Evolutionary conservation across 352 stramenopile genomes (phyloP).

Genomic region (Globisporangium takayamanum): DNA sequence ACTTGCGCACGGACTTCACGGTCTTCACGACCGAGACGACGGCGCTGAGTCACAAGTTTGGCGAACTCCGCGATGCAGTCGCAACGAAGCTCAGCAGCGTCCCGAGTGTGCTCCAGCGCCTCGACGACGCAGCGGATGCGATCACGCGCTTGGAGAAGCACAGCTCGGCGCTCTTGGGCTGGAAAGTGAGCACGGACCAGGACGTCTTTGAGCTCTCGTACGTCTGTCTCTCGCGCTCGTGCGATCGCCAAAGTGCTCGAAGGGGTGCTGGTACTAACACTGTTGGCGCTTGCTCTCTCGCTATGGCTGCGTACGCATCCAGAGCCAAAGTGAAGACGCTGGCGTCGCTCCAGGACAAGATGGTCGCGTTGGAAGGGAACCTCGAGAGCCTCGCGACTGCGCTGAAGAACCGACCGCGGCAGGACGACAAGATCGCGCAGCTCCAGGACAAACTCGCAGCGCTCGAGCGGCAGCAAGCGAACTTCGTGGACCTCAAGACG

Average conservation of each 20-base stretch:
- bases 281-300: neutral
- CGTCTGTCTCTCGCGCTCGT: neutral
- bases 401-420: constrained; percentile 34
- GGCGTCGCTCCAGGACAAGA: constrained; percentile 43
- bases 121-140: constrained; percentile 41
- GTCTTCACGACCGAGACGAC: constrained; percentile 39
- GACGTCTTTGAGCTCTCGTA: constrained; percentile 49
- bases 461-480: constrained; percentile 46
- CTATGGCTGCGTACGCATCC: neutral
- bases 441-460: constrained; percentile 41
- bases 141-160: constrained; percentile 71
- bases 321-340: constrained; percentile 50
- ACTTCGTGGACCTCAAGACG: constrained; percentile 51
- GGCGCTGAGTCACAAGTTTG: constrained; percentile 32
- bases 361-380: constrained; percentile 50
- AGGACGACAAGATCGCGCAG: constrained; percentile 57
- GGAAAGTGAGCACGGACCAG: constrained; percentile 55
- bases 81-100: constrained; percentile 23
- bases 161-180: constrained; percentile 50
- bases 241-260: too few species aligned
- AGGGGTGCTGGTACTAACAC: too few species aligned
- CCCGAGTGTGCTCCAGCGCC: constrained; percentile 21
- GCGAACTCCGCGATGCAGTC: constrained; percentile 44
- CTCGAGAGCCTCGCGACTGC: constrained; percentile 37
- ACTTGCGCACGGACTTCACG: constrained; percentile 54